Evolutionary conservation across 805 yeast species (phyloP).

Genomic region (Yarrowia hollandica): DNA sequence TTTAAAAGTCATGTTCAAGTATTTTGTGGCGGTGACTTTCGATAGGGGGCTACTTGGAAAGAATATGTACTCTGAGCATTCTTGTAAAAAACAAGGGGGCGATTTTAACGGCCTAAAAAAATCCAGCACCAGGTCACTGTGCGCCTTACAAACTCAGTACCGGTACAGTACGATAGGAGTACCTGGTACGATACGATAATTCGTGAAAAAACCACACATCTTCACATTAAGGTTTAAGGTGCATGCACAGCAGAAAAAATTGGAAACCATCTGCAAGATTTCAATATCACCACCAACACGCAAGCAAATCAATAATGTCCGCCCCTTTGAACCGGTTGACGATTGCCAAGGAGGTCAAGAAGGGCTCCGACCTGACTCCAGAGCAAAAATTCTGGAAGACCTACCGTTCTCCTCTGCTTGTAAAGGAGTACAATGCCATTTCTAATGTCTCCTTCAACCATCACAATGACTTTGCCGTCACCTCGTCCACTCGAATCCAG

Average conservation of each 20-base stretch:
- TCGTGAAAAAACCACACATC: neutral
- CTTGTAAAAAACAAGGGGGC: too few species aligned
- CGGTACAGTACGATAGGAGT: too few species aligned
- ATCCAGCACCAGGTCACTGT: too few species aligned
- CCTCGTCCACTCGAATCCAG: slow-evolving; percentile 88
- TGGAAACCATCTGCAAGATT: slow-evolving; percentile 29
- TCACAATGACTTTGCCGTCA: slow-evolving; percentile 76
- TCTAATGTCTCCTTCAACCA: slow-evolving; percentile 84
- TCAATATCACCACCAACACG: slow-evolving; percentile 27
- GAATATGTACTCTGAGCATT: too few species aligned
- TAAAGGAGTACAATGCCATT: slow-evolving; percentile 91
- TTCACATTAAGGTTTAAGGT: neutral
- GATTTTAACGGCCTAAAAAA: too few species aligned
- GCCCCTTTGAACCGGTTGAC: slow-evolving; percentile 30
- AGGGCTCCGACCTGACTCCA: slow-evolving; percentile 30
- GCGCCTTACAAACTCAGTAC: too few species aligned
- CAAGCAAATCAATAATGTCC: slow-evolving; percentile 15
- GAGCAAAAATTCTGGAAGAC: slow-evolving; percentile 95
- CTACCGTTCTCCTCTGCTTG: slow-evolving; percentile 78
- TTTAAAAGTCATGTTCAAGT: neutral
- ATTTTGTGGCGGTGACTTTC: too few species aligned
- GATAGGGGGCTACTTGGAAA: too few species aligned
- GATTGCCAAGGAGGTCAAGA: slow-evolving; percentile 24
- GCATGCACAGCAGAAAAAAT: slow-evolving; percentile 18
- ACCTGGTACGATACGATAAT: too few species aligned